phyloP scores from a whole-genome alignment of 495 filamentous ascomycete species.

The Neurospora discreta region DNA sequence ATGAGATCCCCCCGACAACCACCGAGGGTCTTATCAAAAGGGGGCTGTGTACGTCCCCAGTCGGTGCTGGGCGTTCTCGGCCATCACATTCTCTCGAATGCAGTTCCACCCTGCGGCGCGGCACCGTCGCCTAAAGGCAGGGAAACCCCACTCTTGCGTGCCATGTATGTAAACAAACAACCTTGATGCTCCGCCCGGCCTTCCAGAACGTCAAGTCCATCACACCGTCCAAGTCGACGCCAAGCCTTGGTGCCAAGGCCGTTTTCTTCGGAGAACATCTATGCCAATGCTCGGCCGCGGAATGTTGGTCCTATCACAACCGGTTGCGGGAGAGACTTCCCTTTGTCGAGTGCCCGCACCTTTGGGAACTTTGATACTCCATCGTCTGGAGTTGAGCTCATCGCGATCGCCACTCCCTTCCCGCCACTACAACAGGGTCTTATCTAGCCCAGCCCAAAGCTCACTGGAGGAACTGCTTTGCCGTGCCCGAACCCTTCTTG shows the following conservation, averaged over 20 bases:
- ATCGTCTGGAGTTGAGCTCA: neutral
- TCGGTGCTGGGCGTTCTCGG: neutral
- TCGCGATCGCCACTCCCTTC: neutral
- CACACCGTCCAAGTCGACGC: neutral
- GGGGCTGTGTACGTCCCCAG: neutral
- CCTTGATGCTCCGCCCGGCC: neutral
- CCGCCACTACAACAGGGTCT: neutral
- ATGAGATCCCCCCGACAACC: neutral
- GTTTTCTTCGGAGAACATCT: neutral
- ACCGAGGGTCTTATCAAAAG: conserved; percentile 2
- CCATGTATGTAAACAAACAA: neutral
- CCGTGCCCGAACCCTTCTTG: neutral
- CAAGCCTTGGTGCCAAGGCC: neutral
- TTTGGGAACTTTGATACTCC: neutral
- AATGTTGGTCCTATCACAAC: neutral
- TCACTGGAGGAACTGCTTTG: neutral
- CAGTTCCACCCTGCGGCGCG: neutral
- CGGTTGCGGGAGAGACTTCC: neutral
- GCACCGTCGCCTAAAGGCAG: neutral
- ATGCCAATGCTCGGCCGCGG: neutral
- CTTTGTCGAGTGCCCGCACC: neutral
- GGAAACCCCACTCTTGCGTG: neutral
- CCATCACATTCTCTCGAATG: neutral
- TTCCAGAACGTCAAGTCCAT: neutral
- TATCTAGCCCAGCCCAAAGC: neutral